Base-by-base conservation (phyloP, 2,329 filamentous ascomycete species). In the Paraphaeosphaeria sporulosa region DNA sequence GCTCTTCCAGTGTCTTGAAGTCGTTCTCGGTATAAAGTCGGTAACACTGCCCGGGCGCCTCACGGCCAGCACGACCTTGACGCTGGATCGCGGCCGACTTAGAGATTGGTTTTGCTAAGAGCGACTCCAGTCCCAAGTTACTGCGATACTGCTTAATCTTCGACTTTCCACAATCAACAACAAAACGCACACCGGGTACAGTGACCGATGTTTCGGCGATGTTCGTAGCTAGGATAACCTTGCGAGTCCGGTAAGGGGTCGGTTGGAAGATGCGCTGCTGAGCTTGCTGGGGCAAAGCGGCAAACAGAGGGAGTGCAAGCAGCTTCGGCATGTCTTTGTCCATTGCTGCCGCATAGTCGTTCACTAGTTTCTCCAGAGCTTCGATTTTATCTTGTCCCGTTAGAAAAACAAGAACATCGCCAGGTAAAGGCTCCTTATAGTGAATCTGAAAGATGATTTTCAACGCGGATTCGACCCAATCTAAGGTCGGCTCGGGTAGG, bases 121-220 rank as follows among this genome's bases (percentile, higher is more conserved):
- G 85, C 0, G 94, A 97, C 69, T 98, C 94, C 72, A 99, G 89
- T 5, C 93, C 94, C 0, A 98, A 84, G 0, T 89, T 86, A 17
- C 90, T 87, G 15, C 94, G 90, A 75, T 93, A 99, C 66, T 96
- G 91, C 79, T 97, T 97, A 65, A 96, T 86, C 75, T 99, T 99
- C 9, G 91, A 92, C 71, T 97, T 97, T 48, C 95, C 95, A 57
- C 91, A 91, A 73, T 99, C 95, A 21, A 99, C 86, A 10, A 99
- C 94, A 68, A 91, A 95, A 4, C 92, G 88, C 7, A 99, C 93
- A 2, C 95, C 95, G 0, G 94, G 91, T 0, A 99, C 94, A 0
- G 95, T 99, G 60, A 99, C 91, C 1, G 95, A 98, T 0, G 95
- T 98, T 77, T 99, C 95, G n/a, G 95, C 95, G 70, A 99, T 98